Evolutionary conservation across 257 asterid species (phyloP).

Genomic region (Thymus mandschuricus): DNA sequence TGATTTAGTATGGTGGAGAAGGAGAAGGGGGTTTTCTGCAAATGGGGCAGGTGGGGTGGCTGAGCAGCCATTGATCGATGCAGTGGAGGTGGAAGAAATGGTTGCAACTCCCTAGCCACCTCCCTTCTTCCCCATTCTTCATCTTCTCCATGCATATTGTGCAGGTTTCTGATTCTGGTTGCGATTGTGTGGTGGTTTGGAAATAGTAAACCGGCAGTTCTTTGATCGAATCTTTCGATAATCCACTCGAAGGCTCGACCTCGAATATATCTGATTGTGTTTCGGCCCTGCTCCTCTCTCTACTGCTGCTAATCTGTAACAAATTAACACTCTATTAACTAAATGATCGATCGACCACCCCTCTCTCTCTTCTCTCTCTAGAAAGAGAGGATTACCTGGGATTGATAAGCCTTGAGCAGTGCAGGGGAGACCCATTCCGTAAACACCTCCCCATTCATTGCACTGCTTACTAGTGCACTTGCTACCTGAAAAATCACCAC

Average conservation of each 20-base stretch:
- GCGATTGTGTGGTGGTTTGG: slow-evolving; percentile 9
- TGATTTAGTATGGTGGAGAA: too few species aligned
- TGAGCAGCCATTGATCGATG: slow-evolving; percentile 71
- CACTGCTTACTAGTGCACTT: slow-evolving; percentile 60
- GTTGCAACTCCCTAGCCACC: slow-evolving; percentile 55
- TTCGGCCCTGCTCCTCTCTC: too few species aligned
- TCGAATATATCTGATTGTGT: too few species aligned
- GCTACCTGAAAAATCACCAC: slow-evolving; percentile 40
- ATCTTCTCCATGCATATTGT: slow-evolving; percentile 74
- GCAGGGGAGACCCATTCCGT: slow-evolving; percentile 92
- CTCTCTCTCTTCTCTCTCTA: background rate
- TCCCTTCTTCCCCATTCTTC: slow-evolving; percentile 56
- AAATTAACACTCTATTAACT: background rate
- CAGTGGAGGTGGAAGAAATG: slow-evolving; percentile 66
- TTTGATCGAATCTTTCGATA: slow-evolving; percentile 50
- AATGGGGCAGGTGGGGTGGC: slow-evolving; percentile 67
- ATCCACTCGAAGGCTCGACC: slow-evolving; percentile 35
- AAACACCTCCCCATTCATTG: slow-evolving; percentile 71
- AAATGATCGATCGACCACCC: background rate
- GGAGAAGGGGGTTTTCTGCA: slow-evolving; percentile 31
- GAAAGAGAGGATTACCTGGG: slow-evolving; percentile 50
- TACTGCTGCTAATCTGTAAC: slow-evolving; percentile 49
- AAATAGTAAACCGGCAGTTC: slow-evolving; percentile 47
- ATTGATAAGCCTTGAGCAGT: slow-evolving; percentile 76
- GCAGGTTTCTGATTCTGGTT: slow-evolving; percentile 38